These are phyloP conservation scores for Nemania abortiva DNA, from an alignment of 2,329 filamentous ascomycete genomes.

Conservation along the genomic window DNA sequence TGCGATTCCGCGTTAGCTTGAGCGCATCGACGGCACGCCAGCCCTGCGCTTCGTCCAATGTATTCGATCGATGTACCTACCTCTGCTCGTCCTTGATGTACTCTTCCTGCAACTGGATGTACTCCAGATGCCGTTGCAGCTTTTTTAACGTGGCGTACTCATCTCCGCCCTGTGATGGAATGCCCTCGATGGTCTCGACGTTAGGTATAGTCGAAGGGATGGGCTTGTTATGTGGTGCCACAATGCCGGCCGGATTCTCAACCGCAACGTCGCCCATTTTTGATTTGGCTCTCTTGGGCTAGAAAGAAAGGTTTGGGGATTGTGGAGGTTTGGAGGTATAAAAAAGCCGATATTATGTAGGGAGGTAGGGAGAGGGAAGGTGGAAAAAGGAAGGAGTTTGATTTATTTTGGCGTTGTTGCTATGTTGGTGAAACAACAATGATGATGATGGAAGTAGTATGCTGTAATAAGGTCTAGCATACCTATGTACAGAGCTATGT, in stretches of 20 bases:
- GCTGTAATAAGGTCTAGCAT: constrained; percentile 4
- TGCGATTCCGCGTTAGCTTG: constrained; percentile 53
- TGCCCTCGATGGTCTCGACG: constrained; percentile 89
- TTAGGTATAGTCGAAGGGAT: constrained; percentile 85
- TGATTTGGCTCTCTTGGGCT: constrained; percentile 43
- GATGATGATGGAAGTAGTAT: constrained; percentile 17
- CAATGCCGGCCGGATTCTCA: constrained; percentile 80
- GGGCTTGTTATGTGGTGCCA: constrained; percentile 84
- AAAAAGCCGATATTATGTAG: too few relatives aligned
- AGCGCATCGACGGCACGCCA: not conserved
- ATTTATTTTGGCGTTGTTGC: constrained; percentile 9
- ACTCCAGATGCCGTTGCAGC: constrained; percentile 96
- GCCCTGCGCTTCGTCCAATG: too few relatives aligned
- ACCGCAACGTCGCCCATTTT: constrained; percentile 90
- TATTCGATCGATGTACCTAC: constrained; percentile 57
- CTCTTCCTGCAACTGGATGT: constrained; percentile 98
- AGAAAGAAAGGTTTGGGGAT: not conserved
- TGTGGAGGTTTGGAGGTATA: not conserved
- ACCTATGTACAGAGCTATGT: too few relatives aligned
- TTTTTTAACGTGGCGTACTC: constrained; percentile 97
- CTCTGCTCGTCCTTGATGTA: constrained; percentile 99
- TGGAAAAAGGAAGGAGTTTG: not conserved
- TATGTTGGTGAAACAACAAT: constrained; percentile 9
- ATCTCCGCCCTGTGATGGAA: constrained; percentile 83
- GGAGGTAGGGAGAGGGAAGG: constrained; percentile 1